These are phyloP conservation scores for Gonium pectorale DNA, from an alignment of 139 green algal species.

Conservation along the genomic window DNA sequence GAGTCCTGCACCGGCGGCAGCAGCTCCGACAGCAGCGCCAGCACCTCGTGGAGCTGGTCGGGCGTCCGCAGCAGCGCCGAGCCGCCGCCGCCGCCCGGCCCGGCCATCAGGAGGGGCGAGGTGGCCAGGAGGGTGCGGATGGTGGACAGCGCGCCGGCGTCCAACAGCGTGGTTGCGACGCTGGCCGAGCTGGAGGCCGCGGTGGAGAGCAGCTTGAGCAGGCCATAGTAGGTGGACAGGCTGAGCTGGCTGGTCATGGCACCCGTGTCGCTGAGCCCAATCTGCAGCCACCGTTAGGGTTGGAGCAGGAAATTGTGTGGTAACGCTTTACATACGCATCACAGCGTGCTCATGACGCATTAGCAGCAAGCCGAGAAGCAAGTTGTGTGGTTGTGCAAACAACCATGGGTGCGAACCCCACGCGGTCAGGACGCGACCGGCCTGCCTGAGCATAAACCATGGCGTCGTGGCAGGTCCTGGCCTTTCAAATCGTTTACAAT, in stretches of 20 bases:
- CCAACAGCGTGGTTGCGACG: constrained; percentile 80
- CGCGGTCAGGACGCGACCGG: too few species aligned
- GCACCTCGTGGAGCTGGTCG: constrained; percentile 88
- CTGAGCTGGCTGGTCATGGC: constrained; percentile 77
- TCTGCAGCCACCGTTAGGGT: constrained; percentile 27
- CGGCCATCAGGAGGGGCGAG: constrained; percentile 65
- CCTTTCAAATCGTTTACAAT: neutral
- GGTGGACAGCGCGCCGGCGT: constrained; percentile 29
- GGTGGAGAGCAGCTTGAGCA: constrained; percentile 85
- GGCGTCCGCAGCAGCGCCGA: constrained; percentile 72
- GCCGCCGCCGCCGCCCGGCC: constrained; percentile 18
- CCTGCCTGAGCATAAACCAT: too few species aligned
- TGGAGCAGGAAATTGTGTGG: too few species aligned
- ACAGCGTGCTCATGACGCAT: too few species aligned
- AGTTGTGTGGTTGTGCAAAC: too few species aligned
- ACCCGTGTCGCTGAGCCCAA: constrained; percentile 61
- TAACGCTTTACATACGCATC: too few species aligned
- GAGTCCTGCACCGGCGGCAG: constrained; percentile 84
- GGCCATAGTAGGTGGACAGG: constrained; percentile 84
- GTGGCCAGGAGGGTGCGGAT: constrained; percentile 51
- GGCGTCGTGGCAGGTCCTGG: too few species aligned
- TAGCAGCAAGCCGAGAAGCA: too few species aligned
- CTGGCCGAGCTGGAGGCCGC: constrained; percentile 65
- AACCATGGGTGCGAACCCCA: too few species aligned
- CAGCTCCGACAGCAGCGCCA: constrained; percentile 80